These are phyloP conservation scores for Turritis glabra DNA, from an alignment of 345 rosid genomes.

Conservation along the genomic window DNA sequence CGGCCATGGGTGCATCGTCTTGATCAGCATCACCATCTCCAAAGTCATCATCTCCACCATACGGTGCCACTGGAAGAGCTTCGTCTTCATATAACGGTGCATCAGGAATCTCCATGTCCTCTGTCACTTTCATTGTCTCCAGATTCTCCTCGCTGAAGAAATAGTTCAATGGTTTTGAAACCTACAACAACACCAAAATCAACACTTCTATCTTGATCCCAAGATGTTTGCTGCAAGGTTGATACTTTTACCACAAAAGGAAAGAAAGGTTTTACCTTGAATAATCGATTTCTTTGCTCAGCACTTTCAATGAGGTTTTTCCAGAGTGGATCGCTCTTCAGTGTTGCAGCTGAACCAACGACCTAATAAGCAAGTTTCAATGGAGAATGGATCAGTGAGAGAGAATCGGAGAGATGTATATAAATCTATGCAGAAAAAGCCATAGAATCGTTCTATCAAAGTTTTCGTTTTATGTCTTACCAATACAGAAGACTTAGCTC, in stretches of 20 bases:
- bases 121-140: slow-evolving; percentile 46
- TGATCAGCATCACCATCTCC: slow-evolving; percentile 52
- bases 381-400: background rate
- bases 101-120: slow-evolving; percentile 36
- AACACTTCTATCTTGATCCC: background rate
- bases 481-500: slow-evolving; percentile 92
- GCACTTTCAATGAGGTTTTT: slow-evolving; percentile 77
- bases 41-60: slow-evolving; percentile 46
- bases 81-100: slow-evolving; percentile 26
- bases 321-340: slow-evolving; percentile 80
- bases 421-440: background rate
- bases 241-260: background rate
- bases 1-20: slow-evolving; percentile 45
- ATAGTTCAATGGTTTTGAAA: slow-evolving; percentile 64
- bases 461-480: slow-evolving; percentile 41
- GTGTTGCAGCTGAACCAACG: slow-evolving; percentile 80
- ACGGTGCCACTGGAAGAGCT: slow-evolving; percentile 21
- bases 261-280: slow-evolving; percentile 49
- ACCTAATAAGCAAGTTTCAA: slow-evolving; percentile 53
- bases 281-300: slow-evolving; percentile 53
- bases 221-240: background rate
- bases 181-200: slow-evolving; percentile 45
- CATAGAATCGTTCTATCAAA: background rate
- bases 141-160: slow-evolving; percentile 66
- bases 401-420: background rate